Evolutionary conservation across 352 stramenopile genomes (phyloP), one percentile per base, ranked within the genome.

Genomic region (Phytophthora hybrid): DNA sequence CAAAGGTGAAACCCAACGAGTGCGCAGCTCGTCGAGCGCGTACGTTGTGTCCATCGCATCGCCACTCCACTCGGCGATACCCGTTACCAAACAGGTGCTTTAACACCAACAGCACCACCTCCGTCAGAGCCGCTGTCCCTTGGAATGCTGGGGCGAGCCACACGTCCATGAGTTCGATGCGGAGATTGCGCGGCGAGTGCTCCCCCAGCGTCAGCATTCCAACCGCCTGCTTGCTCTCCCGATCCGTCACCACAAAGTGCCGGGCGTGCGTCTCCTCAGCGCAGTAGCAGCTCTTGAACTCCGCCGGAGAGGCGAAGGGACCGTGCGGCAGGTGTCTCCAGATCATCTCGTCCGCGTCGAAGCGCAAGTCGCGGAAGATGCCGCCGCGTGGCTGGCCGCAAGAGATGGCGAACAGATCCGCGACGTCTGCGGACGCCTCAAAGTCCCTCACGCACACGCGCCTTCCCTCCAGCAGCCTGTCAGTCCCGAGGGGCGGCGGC

Each of bases 61-160:
- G 79, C 89, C 87, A 97, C 81, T 97, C 92, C 8, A 98, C 85
- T 53, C 92, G 88, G 26, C 92, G 89, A 65, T 97, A 98, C 10
- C 85, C 83, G 6, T 77, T 68, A 8, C 73, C 75, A n/a, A 97
- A 97, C n/a, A 97, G 62, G 41, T 92, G 70, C 58, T 74, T 76
- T 23, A 97, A 74, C 59, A 97, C 39, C 56, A 97, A 60, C 53
- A 94, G 81, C 58, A 96, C 82, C 4, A 77, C 71, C 52, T 97
- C 91, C 6, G 73, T 69, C 31, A 91, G 57, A 26, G 77, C 81
- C 46, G 61, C 11, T 31, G 72, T 64, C 19, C 87, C 86, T 47
- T 95, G 92, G 71, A 93, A 96, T 29, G 90, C 80, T 21, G 92
- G 92, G 26, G 79, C 61, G 55, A 97, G 79, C 91, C 92, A 98